These are phyloP conservation scores for Amanita fuliginea DNA, from an alignment of 768 basidiomycete species.

Conservation along the genomic window DNA sequence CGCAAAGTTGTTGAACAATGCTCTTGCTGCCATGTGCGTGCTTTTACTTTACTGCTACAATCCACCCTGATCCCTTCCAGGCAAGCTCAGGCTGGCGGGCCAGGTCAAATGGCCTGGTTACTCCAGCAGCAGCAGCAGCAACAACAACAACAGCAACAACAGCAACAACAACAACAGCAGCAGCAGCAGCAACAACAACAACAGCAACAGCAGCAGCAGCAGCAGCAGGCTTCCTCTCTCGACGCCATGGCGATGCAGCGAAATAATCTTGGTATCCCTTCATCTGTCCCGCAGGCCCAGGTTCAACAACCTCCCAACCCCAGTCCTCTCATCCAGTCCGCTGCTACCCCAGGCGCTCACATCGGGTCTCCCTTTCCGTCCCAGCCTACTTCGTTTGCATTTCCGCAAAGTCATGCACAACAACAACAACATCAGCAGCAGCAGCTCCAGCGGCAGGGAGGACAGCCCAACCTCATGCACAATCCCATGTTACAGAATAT, in stretches of 20 bases:
- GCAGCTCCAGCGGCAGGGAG: not conserved
- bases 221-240: constrained; percentile 9
- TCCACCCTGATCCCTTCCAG: not conserved
- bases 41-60: not conserved
- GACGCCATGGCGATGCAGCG: constrained; percentile 3
- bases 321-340: not conserved
- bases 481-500: constrained; percentile 9
- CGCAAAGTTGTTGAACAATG: not conserved
- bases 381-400: not conserved
- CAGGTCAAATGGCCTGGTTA: constrained; percentile 3
- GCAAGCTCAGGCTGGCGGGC: constrained; percentile 2
- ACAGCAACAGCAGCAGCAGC: constrained; percentile 1
- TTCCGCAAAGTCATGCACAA: not conserved
- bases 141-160: constrained; percentile 19
- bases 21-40: not conserved
- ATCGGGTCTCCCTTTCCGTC: constrained; percentile 1
- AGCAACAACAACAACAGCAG: constrained; percentile 19
- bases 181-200: constrained; percentile 16
- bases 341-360: not conserved
- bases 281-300: constrained; percentile 4
- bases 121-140: constrained; percentile 16
- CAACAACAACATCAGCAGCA: constrained; percentile 3
- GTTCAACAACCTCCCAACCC: constrained; percentile 12
- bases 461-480: not conserved
- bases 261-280: not conserved